These are phyloP conservation scores for Rhizophagus sp. DNA, from an alignment of 192 early-diverging fungal genomes.

Conservation along the genomic window DNA sequence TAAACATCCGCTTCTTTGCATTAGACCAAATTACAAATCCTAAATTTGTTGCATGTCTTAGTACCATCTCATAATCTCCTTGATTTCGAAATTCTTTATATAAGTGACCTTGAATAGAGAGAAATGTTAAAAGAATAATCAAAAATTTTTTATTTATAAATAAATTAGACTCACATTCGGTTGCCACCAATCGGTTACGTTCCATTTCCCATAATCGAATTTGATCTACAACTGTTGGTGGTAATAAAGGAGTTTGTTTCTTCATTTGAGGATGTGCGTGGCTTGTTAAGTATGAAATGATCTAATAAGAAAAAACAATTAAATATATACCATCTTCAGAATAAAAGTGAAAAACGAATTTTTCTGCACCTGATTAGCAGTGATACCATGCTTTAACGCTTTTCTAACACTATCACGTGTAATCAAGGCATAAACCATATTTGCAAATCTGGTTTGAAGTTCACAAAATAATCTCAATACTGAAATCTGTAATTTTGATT, in stretches of 20 bases:
- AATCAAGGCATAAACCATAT: conserved; percentile 88
- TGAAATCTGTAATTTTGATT: conserved; percentile 91
- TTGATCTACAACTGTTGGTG: conserved; percentile 92
- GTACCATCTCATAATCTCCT: conserved; percentile 72
- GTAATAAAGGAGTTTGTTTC: conserved; percentile 77
- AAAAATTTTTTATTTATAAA: not conserved
- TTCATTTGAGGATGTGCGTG: conserved; percentile 95
- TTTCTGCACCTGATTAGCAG: conserved; percentile 77
- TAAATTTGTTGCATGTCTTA: conserved; percentile 75
- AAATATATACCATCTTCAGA: not conserved
- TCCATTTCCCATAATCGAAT: conserved; percentile 97
- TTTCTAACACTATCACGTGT: conserved; percentile 85
- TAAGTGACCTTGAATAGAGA: conserved; percentile 48
- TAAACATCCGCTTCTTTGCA: conserved; percentile 66
- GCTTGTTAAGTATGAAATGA: conserved; percentile 83
- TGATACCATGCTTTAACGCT: conserved; percentile 86
- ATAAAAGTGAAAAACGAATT: not conserved
- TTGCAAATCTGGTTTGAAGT: conserved; percentile 80
- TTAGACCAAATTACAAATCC: conserved; percentile 80
- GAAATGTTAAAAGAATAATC: not conserved
- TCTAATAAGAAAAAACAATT: conserved; percentile 42
- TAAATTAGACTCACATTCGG: conserved; percentile 35
- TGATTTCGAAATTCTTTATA: conserved; percentile 76
- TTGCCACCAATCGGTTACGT: conserved; percentile 71
- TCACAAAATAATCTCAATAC: conserved; percentile 89